Evolutionary conservation across 495 filamentous ascomycete species (phyloP), one percentile per base, ranked within the genome.

Genomic region (Penicillium chermesinum): DNA sequence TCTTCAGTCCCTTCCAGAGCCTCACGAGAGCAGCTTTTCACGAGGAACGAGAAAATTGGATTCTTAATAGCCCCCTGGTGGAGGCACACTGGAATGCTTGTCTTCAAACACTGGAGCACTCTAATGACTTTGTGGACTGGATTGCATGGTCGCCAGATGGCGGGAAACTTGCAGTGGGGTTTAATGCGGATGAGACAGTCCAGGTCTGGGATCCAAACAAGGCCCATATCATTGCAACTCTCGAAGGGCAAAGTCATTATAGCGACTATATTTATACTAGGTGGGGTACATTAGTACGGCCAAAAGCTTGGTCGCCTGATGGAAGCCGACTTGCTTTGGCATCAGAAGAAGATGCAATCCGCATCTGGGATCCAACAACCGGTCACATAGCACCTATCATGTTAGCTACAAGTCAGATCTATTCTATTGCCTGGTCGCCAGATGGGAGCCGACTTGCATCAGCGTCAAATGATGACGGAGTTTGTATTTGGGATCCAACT

Each of bases 1-100:
- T 64, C 3, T 72, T 70, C 37, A 48, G 50, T 19, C 68, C 63
- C 13, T 36, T 16, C 4, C 16, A 25, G 5, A 66, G 65, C 44
- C 34, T 64, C 8, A 56, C 61, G 7, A 45, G 53, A 36, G 46
- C 30, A 0, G 18, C 18, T 12, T 63, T 55, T 38, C 17, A 61
- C 34, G 17, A 17, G 10, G 36, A 56, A 32, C 37, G 48, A 37
- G 52, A 48, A 38, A 21, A 45, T 7, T 58, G 50, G 44, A 44
- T 63, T 1, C 42, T 38, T 2, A 48, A 35, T 5, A 43, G 53
- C 14, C 45, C 47, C 40, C 15, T 21, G 33, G 51, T 56, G 15
- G 46, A 49, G 16, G 37, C 46, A 16, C n/a, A 38, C 18, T 64
- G 54, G 54, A 46, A 47, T 46, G 13, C 27, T 15, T 50, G 44